These are phyloP conservation scores for Parsonsia alboflavescens DNA, from an alignment of 257 asterid species.

Conservation along the genomic window DNA sequence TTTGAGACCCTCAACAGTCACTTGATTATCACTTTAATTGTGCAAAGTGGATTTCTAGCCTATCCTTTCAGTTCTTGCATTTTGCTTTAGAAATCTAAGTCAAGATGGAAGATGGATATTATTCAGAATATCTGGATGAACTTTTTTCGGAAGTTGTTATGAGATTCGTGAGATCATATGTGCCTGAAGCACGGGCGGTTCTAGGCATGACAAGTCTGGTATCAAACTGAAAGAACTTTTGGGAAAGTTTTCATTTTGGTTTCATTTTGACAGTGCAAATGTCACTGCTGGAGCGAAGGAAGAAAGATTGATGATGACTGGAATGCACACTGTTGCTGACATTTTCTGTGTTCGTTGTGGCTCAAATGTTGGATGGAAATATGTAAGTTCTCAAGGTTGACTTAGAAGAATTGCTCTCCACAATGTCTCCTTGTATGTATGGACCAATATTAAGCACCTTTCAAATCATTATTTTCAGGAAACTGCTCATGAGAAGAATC, in stretches of 20 bases:
- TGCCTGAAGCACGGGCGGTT: neutral
- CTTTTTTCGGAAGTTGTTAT: neutral
- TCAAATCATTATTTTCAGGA: slow-evolving; percentile 25
- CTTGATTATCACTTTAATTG: neutral
- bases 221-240: neutral
- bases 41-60: neutral
- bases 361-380: slow-evolving; percentile 71
- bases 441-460: neutral
- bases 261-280: slow-evolving; percentile 39
- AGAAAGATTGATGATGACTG: slow-evolving; percentile 71
- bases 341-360: slow-evolving; percentile 69
- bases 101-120: neutral
- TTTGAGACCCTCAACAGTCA: neutral
- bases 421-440: neutral
- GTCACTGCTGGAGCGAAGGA: slow-evolving; percentile 54
- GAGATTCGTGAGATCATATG: neutral
- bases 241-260: neutral
- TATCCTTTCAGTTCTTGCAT: neutral
- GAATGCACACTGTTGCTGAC: slow-evolving; percentile 66
- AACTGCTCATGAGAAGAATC: slow-evolving; percentile 75
- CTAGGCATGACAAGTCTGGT: neutral
- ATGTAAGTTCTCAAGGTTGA: slow-evolving; percentile 32
- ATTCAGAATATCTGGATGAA: neutral
- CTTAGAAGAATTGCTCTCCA: neutral
- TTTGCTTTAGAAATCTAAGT: neutral